A percentile compares a stretch with the other conserved stretches of the same genome.
These are phyloP conservation scores for Parafenestella ontariensis DNA, from an alignment of 2,329 filamentous ascomycete genomes.

Conservation along the genomic window DNA sequence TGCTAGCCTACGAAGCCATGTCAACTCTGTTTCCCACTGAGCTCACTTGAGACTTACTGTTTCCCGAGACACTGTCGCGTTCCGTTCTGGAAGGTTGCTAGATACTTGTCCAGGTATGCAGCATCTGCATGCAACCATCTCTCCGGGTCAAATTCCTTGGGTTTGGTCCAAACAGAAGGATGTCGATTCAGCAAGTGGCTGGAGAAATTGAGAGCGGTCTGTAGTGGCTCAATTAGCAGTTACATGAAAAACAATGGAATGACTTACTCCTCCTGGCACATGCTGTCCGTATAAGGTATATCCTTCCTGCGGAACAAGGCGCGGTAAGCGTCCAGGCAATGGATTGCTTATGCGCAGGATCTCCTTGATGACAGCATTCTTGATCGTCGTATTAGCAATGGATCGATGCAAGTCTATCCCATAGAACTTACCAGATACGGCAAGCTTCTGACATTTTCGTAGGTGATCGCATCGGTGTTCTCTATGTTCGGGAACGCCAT, in stretches of 20 bases:
- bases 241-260: not conserved
- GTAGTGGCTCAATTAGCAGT: not conserved
- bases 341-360: slow-evolving; percentile 7
- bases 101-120: slow-evolving; percentile 13
- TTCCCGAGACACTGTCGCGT: slow-evolving; percentile 16
- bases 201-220: slow-evolving; percentile 13
- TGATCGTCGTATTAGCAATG: not conserved
- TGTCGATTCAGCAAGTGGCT: slow-evolving; percentile 15
- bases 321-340: slow-evolving; percentile 9
- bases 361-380: slow-evolving; percentile 16
- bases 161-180: slow-evolving; percentile 1
- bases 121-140: slow-evolving; percentile 9
- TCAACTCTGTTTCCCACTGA: not conserved
- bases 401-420: not conserved
- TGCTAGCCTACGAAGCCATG: slow-evolving; percentile 2
- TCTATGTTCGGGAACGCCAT: slow-evolving; percentile 1
- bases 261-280: slow-evolving; percentile 3
- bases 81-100: slow-evolving; percentile 14
- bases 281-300: slow-evolving; percentile 8
- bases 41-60: slow-evolving; percentile 2
- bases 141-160: slow-evolving; percentile 7
- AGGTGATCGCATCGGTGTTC: slow-evolving; percentile 4
- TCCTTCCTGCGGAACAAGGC: slow-evolving; percentile 10
- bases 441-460: slow-evolving; percentile 7
- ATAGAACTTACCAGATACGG: slow-evolving; percentile 8